Percentiles rank a stretch among this genome's conserved stretches.
Evolutionary conservation across 495 filamentous ascomycete species (phyloP).

Genomic region (Tuber magnatum): DNA sequence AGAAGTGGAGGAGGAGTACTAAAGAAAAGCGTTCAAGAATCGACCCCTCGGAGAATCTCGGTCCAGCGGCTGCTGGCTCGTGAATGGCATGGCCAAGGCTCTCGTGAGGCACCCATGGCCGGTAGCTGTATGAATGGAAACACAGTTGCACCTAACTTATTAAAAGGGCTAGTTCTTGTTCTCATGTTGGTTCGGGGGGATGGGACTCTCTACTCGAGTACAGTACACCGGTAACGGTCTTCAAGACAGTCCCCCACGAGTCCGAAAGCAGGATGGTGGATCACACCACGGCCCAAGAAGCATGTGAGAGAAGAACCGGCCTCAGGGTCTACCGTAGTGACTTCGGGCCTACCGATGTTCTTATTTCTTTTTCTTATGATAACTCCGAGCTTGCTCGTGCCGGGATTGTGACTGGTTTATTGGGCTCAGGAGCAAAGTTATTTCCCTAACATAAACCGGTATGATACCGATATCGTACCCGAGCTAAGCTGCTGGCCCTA

Average conservation of each 20-base stretch:
- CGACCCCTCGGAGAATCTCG: conserved; percentile 39
- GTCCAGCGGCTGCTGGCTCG: conserved; percentile 27
- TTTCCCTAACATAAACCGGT: too few relatives aligned
- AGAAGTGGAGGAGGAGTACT: conserved; percentile 22
- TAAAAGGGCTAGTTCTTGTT: neutral
- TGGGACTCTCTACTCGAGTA: neutral
- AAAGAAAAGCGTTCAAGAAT: conserved; percentile 29
- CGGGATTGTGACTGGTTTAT: neutral
- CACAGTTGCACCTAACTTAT: neutral
- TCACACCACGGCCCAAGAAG: neutral
- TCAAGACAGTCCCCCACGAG: neutral
- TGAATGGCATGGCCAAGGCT: conserved; percentile 19
- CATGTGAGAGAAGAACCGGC: neutral
- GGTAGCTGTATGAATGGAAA: neutral
- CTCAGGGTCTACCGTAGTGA: neutral
- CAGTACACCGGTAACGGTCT: neutral
- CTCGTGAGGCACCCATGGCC: neutral
- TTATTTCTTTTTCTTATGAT: too few relatives aligned
- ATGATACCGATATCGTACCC: too few relatives aligned
- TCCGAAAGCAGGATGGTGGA: neutral
- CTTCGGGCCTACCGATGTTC: neutral
- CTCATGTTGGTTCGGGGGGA: neutral
- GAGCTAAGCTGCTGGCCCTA: neutral
- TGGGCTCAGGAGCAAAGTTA: neutral
- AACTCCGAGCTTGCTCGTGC: neutral